Evolutionary conservation across 176 grass and related monocot genomes (phyloP), one percentile per base, ranked within the genome.

Genomic region (Metroxylon sagu): DNA sequence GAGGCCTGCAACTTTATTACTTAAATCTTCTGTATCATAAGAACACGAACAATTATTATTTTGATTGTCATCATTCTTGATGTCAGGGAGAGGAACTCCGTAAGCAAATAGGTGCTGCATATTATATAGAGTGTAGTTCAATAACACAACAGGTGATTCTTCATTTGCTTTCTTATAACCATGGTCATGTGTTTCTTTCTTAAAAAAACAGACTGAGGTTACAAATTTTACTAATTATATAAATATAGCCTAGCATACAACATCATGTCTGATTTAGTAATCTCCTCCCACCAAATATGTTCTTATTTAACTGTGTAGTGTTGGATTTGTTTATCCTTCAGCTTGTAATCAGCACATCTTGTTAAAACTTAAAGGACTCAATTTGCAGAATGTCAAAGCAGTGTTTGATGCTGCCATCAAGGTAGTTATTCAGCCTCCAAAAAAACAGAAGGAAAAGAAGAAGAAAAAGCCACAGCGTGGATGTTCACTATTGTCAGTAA

Each of bases 351-450:
- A 23, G n/a, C 21, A 23, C 21, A 23, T 23, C 21, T 23, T 23
- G 21, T 23, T 23, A 23, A 23, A 23, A 23, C 21, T 23, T 23
- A 23, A 23, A 23, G 21, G 21, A 23, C 21, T 23, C 8, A 48
- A 66, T 29, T 57, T 76, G 50, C 68, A 95, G 90, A 89, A 95
- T 76, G 82, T 89, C 18, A 95, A 95, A 80, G 82, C 85, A 70
- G 85, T 89, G 43, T 95, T 95, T 79, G 90, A 95, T 79, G 82
- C 90, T 74, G 90, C 90, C 12, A 95, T 89, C 61, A 95, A 89
- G 71, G 79, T 95, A 59, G 90, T 95, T 60, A 89, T 95, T 62
- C 81, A 76, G 55, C 85, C 85, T 65, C 76, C 67, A 7, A 66
- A 80, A 66, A 95, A 83, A 52, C 70, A 78, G 65, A 89, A 84